These are phyloP conservation scores for Viola odorata DNA, from an alignment of 345 rosid genomes.

Conservation along the genomic window DNA sequence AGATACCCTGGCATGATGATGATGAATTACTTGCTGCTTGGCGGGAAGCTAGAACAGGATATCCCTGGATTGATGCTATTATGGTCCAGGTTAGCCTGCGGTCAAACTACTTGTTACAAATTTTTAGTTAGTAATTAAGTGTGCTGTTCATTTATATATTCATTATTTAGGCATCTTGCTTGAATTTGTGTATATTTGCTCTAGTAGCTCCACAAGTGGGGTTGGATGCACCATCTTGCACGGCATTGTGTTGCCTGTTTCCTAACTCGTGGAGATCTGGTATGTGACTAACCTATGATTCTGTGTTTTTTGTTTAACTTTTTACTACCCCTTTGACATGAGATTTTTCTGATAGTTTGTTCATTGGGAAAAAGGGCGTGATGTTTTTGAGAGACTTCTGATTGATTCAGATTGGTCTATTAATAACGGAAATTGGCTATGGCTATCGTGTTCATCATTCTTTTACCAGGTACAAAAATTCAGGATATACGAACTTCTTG, in stretches of 20 bases:
- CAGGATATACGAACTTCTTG: constrained; percentile 2
- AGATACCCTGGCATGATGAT: constrained; percentile 92
- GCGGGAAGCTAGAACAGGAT: constrained; percentile 90
- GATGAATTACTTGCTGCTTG: constrained; percentile 69
- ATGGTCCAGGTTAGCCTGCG: constrained; percentile 78
- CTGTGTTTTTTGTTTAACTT: constrained; percentile 8
- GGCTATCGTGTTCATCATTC: constrained; percentile 96
- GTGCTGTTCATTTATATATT: too few species aligned
- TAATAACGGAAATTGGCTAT: constrained; percentile 90
- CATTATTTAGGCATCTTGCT: neutral
- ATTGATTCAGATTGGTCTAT: constrained; percentile 96
- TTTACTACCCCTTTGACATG: constrained; percentile 17
- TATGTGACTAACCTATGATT: constrained; percentile 22
- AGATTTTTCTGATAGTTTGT: constrained; percentile 55
- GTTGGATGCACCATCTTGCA: constrained; percentile 98
- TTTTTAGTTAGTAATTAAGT: neutral
- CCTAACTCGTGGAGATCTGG: constrained; percentile 93
- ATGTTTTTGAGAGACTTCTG: constrained; percentile 85
- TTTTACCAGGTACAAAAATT: constrained; percentile 67
- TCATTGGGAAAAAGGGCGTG: constrained; percentile 98
- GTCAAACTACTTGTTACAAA: constrained; percentile 8
- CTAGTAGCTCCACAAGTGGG: constrained; percentile 83
- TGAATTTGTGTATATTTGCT: constrained; percentile 7
- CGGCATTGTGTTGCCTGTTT: constrained; percentile 94
- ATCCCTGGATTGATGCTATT: constrained; percentile 99